Evolutionary conservation across 169 alveolate genomes (phyloP).

Genomic region (Plasmodium cynomolgi): DNA sequence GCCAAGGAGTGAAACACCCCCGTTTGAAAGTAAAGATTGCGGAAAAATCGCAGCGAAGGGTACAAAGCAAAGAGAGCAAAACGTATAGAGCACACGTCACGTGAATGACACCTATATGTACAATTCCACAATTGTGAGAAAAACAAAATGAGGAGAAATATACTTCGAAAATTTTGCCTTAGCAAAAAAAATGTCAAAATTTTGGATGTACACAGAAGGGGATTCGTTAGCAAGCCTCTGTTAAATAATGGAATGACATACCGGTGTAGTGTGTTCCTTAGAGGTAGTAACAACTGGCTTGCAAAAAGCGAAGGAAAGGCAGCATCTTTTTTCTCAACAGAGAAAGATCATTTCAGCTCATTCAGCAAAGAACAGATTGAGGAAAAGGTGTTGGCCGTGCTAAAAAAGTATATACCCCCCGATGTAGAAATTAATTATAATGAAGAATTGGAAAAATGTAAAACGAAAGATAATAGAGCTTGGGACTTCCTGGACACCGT

Average conservation of each 20-base stretch:
- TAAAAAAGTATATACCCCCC: slow-evolving; percentile 48
- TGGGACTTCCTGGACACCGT: slow-evolving; percentile 75
- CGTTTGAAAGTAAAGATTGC: neutral
- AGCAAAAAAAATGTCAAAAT: slow-evolving; percentile 17
- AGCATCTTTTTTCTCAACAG: slow-evolving; percentile 28
- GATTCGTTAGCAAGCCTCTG: slow-evolving; percentile 9
- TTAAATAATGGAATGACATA: slow-evolving; percentile 39
- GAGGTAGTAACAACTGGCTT: slow-evolving; percentile 1
- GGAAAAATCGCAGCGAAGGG: slow-evolving; percentile 8
- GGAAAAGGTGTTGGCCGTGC: slow-evolving; percentile 63
- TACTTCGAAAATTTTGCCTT: slow-evolving; percentile 17
- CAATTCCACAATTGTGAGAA: slow-evolving; percentile 8
- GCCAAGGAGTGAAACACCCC: neutral
- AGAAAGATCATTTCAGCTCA: slow-evolving; percentile 21
- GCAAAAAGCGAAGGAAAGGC: slow-evolving; percentile 1
- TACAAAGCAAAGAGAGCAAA: neutral
- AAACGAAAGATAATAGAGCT: slow-evolving; percentile 71
- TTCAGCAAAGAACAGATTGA: slow-evolving; percentile 58
- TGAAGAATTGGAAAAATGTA: slow-evolving; percentile 69
- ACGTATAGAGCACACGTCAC: neutral
- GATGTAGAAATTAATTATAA: slow-evolving; percentile 59
- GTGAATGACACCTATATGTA: neutral
- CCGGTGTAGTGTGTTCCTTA: neutral
- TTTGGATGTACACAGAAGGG: slow-evolving; percentile 5
- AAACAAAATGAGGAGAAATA: slow-evolving; percentile 45